Percentiles rank a stretch among this genome's conserved stretches.
Conservation (phyloP, 2,329 filamentous ascomycete genomes). For the Neurospora sp. region DNA sequence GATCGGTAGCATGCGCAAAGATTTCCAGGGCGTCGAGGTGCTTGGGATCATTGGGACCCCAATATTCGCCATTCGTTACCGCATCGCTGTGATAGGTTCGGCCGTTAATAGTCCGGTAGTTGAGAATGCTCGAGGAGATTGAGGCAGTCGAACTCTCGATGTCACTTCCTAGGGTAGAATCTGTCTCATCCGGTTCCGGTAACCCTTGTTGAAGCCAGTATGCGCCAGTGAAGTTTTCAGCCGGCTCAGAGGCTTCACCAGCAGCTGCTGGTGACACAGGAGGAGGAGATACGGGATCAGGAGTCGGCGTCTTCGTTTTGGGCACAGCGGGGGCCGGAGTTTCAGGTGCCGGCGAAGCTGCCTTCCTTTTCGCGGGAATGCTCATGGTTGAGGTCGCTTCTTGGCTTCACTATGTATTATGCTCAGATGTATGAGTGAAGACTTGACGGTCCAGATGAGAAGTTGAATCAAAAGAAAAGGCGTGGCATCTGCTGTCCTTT, state of each 20-base stretch:
- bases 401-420: no score
- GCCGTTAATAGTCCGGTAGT: slow-evolving; percentile 11
- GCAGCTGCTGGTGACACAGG: neutral
- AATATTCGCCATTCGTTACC: neutral
- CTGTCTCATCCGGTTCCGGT: neutral
- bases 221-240: neutral
- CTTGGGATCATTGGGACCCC: neutral
- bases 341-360: neutral
- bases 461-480: no score
- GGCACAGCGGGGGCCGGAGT: neutral
- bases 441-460: no score
- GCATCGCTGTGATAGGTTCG: slow-evolving; percentile 1
- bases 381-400: neutral
- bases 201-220: neutral
- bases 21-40: neutral
- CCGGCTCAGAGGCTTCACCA: neutral
- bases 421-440: no score
- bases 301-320: neutral
- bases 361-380: neutral
- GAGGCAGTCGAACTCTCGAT: neutral
- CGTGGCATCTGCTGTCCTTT: no score
- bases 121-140: slow-evolving; percentile 5
- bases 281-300: neutral
- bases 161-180: neutral
- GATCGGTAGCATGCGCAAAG: neutral